These are phyloP conservation scores for Dactylellina leptospora DNA, from an alignment of 2,329 filamentous ascomycete species.

Conservation along the genomic window DNA sequence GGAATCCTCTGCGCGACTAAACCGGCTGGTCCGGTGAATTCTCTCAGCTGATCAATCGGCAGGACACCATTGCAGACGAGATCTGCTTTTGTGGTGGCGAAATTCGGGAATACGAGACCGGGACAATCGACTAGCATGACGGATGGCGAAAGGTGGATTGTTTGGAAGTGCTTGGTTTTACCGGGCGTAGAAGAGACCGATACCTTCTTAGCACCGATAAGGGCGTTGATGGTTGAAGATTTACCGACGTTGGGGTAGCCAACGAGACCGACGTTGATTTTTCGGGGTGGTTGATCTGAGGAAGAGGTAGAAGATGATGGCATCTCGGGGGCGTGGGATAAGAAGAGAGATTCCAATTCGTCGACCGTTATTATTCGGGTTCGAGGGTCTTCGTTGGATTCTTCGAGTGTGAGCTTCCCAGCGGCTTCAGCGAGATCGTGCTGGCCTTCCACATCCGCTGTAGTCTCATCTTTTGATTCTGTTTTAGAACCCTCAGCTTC, in stretches of 20 bases:
- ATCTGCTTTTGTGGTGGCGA: conserved; percentile 94
- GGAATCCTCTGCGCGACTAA: conserved; percentile 87
- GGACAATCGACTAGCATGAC: conserved; percentile 97
- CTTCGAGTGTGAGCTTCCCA: conserved; percentile 49
- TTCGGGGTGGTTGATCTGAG: conserved; percentile 21
- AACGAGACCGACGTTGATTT: conserved; percentile 82
- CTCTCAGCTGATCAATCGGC: conserved; percentile 93
- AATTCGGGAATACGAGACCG: conserved; percentile 98
- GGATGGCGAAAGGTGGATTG: conserved; percentile 87
- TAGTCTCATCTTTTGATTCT: conserved; percentile 56
- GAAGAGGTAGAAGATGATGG: background rate
- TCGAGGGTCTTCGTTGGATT: conserved; percentile 60
- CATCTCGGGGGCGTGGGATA: conserved; percentile 33
- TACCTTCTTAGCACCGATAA: conserved; percentile 98
- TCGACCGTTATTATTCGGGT: conserved; percentile 71
- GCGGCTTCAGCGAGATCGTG: conserved; percentile 55
- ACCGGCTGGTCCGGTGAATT: conserved; percentile 85
- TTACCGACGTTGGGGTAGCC: conserved; percentile 99
- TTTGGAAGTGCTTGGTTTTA: conserved; percentile 99
- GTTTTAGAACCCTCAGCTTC: conserved; percentile 59
- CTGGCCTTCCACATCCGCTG: conserved; percentile 58
- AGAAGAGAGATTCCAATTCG: conserved; percentile 45
- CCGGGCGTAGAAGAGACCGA: conserved; percentile 96
- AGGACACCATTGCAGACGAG: conserved; percentile 93
- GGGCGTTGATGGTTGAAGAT: conserved; percentile 97